Evolutionary conservation across 202 grass and related monocot genomes (phyloP).

Genomic region (Hordeum pubiflorum): DNA sequence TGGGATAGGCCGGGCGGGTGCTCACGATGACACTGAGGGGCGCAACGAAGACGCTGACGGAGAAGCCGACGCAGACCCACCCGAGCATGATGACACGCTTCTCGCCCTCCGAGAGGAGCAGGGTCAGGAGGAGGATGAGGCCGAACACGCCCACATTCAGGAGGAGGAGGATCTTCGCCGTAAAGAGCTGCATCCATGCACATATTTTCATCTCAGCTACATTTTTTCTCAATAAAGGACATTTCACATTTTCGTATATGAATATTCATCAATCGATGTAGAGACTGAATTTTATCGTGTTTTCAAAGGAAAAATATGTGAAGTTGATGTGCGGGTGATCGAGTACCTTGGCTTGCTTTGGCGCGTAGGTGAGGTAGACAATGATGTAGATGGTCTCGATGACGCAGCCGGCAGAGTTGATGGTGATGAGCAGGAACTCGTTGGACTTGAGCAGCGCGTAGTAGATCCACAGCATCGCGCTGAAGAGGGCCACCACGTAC

Average conservation of each 20-base stretch:
- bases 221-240: no score
- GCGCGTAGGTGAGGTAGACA: slow-evolving; percentile 66
- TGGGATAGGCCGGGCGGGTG: no score
- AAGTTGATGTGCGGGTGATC: not conserved
- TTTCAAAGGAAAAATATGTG: not conserved
- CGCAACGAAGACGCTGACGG: slow-evolving; percentile 78
- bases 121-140: slow-evolving; percentile 58
- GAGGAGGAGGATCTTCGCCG: slow-evolving; percentile 49
- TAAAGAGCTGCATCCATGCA: slow-evolving; percentile 42
- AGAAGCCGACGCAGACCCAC: slow-evolving; percentile 74
- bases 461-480: slow-evolving; percentile 84
- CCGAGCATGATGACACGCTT: slow-evolving; percentile 46
- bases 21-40: slow-evolving; percentile 69
- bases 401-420: slow-evolving; percentile 61
- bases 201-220: not conserved
- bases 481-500: slow-evolving; percentile 77
- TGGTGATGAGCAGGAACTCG: slow-evolving; percentile 69
- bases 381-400: slow-evolving; percentile 78
- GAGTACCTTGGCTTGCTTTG: slow-evolving; percentile 49
- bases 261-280: not conserved
- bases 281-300: no score
- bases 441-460: slow-evolving; percentile 53
- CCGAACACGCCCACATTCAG: slow-evolving; percentile 66
- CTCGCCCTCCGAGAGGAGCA: slow-evolving; percentile 32
- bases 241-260: no score